These are phyloP conservation scores for Apiospora aurea DNA, from an alignment of 2,329 filamentous ascomycete genomes.

Conservation along the genomic window DNA sequence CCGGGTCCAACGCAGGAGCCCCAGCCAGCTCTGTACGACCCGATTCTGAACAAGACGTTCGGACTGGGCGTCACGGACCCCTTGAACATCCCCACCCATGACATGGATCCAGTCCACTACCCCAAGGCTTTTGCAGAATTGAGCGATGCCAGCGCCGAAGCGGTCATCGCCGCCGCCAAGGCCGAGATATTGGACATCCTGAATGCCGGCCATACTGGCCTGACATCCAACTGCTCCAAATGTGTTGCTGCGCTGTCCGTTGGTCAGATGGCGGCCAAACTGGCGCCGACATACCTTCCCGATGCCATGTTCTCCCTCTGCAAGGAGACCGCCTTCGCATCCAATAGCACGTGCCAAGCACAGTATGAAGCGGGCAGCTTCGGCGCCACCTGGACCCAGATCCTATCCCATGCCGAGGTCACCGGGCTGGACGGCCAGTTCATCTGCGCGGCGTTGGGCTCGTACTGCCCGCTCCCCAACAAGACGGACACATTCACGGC, in stretches of 20 bases:
- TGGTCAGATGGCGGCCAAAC: conserved; percentile 56
- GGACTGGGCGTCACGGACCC: conserved; percentile 62
- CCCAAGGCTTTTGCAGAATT: conserved; percentile 56
- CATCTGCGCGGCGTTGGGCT: conserved; percentile 60
- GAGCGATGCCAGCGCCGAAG: conserved; percentile 45
- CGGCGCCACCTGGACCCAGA: conserved; percentile 64
- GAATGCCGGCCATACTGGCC: conserved; percentile 41
- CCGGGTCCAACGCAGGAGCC: conserved; percentile 43
- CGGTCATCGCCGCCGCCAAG: conserved; percentile 50
- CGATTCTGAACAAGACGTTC: conserved; percentile 60
- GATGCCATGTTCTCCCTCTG: conserved; percentile 59
- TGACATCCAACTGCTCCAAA: conserved; percentile 56
- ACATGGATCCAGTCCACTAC: conserved; percentile 57
- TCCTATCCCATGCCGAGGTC: conserved; percentile 60
- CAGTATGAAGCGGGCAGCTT: conserved; percentile 55
- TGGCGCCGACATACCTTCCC: conserved; percentile 56
- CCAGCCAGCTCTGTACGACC: conserved; percentile 55
- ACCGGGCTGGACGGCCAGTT: conserved; percentile 61
- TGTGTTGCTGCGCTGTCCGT: conserved; percentile 59
- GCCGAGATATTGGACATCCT: conserved; percentile 55
- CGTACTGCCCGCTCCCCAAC: conserved; percentile 55
- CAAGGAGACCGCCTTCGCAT: conserved; percentile 53
- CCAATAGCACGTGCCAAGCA: conserved; percentile 54
- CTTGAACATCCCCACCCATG: conserved; percentile 54
- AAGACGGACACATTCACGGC: conserved; percentile 51